Base-by-base conservation (phyloP, 805 yeast species). In the Metschnikowia orientalis region DNA sequence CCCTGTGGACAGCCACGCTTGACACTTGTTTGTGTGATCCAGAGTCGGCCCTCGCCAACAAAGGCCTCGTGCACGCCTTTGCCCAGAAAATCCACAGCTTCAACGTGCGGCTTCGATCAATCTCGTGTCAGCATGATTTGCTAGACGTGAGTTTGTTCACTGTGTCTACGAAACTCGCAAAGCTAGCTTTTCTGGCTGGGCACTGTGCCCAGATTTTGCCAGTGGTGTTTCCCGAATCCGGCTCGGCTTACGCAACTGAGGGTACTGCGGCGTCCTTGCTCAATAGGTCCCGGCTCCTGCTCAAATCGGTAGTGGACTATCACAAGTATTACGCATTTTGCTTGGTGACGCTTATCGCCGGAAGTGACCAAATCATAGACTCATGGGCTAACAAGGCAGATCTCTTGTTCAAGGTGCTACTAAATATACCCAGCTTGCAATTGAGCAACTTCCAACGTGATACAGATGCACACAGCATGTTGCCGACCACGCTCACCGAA, bases 241-340 rank as follows among this genome's bases (percentile, higher is more conserved):
- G 22, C n/a, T 8, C 13, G n/a, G n/a, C n/a, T n/a, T n/a, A n/a
- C n/a, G n/a, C n/a, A n/a, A n/a, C n/a, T n/a, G n/a, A n/a, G n/a
- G n/a, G n/a, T n/a, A n/a, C n/a, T n/a, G n/a, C n/a, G n/a, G n/a
- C n/a, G n/a, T n/a, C n/a, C n/a, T n/a, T n/a, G n/a, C n/a, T n/a
- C n/a, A n/a, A n/a, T n/a, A n/a, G n/a, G n/a, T n/a, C n/a, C n/a
- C n/a, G n/a, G n/a, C n/a, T n/a, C n/a, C n/a, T n/a, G n/a, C n/a
- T n/a, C n/a, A n/a, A n/a, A n/a, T n/a, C n/a, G 8, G 23, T 45
- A 20, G 42, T 44, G 12, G 44, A 45, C 39, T 43, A 29, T 24
- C 41, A 41, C 23, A 28, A 37, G 12, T 43, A 38, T 17, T 25
- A 21, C 11, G 49, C 42, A 5, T 45, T 34, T 15, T 40, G 44